phyloP scores from a whole-genome alignment of 2,329 filamentous ascomycete genomes.

The Colletotrichum destructivum region DNA sequence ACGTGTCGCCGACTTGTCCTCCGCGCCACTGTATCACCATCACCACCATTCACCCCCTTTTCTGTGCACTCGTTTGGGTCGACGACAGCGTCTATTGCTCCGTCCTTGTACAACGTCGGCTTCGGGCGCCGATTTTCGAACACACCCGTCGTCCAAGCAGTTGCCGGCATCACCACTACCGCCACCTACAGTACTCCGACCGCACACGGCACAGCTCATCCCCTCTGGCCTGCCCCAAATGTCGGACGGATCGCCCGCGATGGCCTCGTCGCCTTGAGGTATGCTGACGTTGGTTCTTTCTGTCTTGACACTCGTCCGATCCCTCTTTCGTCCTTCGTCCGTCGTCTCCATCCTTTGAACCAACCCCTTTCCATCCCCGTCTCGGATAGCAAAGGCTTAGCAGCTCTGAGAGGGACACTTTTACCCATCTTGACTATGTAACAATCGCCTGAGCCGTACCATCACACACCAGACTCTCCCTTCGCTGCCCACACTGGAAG shows the following conservation, averaged over 20 bases:
- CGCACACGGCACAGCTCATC: not conserved
- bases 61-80: conserved; percentile 1
- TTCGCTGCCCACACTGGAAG: conserved; percentile 7
- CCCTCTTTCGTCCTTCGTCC: not conserved
- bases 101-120: conserved; percentile 30
- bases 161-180: not conserved
- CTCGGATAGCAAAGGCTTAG: conserved; percentile 16
- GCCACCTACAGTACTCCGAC: too few relatives aligned
- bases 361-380: not conserved
- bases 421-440: not conserved
- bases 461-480: not conserved
- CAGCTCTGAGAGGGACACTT: not conserved
- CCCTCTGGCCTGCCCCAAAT: conserved; percentile 14
- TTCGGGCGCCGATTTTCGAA: conserved; percentile 22
- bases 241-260: conserved; percentile 17
- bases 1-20: conserved; percentile 21
- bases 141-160: conserved; percentile 11
- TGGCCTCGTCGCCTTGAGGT: conserved; percentile 23
- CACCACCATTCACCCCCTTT: conserved; percentile 8
- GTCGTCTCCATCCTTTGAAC: not conserved
- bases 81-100: not conserved
- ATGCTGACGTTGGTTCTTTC: not conserved
- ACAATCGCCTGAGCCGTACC: not conserved
- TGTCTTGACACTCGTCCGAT: too few relatives aligned
- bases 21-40: conserved; percentile 19